These are phyloP conservation scores for Fusarium sarcochroum DNA, from an alignment of 2,329 filamentous ascomycete species.

Conservation along the genomic window DNA sequence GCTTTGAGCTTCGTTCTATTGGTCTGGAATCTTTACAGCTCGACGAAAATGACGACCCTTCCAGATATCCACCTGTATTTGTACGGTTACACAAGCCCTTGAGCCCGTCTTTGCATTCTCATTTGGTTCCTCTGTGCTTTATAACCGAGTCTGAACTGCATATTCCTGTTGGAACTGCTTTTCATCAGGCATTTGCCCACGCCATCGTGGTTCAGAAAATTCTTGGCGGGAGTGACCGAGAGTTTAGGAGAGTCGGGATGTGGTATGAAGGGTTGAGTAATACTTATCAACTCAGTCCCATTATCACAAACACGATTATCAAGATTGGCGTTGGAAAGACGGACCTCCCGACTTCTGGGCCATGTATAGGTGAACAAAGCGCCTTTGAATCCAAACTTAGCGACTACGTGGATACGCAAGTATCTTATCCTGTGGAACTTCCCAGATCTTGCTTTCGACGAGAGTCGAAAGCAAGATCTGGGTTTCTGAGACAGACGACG, in stretches of 20 bases:
- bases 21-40: neutral
- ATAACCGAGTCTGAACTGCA: no score
- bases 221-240: accelerated
- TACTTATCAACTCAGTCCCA: neutral
- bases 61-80: neutral
- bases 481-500: no score
- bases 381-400: neutral
- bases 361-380: accelerated
- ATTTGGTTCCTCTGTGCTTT: neutral
- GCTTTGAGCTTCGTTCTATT: accelerated
- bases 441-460: no score
- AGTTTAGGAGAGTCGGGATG: neutral
- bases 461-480: no score
- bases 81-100: accelerated
- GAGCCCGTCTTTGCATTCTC: accelerated
- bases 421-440: no score
- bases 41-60: no score
- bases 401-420: neutral
- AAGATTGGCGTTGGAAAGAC: neutral
- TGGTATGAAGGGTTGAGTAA: accelerated
- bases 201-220: neutral
- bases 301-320: neutral
- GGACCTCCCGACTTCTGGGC: accelerated
- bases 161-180: no score
- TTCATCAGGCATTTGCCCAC: neutral